Percentiles rank a stretch among this genome's conserved stretches.
Evolutionary conservation across 2,329 filamentous ascomycete genomes (phyloP).

Genomic region (Cordyceps pruinosa): DNA sequence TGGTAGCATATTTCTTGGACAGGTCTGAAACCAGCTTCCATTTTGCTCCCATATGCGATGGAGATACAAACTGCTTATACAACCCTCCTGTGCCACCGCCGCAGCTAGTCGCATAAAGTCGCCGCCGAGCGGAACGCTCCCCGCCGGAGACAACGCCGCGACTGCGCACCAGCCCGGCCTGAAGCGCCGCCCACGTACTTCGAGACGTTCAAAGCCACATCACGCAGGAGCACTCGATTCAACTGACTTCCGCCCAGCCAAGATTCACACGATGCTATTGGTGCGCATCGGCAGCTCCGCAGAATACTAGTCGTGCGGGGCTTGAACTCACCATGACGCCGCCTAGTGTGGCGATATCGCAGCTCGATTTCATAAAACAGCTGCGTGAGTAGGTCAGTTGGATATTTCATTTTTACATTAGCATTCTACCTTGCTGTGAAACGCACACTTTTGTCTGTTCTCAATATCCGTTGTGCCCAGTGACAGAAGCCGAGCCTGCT

Average conservation of each 20-base stretch:
- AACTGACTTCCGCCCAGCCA: neutral
- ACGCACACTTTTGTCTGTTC: neutral
- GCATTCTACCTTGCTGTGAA: neutral
- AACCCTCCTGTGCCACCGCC: too few relatives aligned
- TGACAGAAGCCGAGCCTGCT: neutral
- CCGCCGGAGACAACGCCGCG: neutral
- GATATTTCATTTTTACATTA: too few relatives aligned
- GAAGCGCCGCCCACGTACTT: neutral
- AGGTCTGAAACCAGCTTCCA: too few relatives aligned
- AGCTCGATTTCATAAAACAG: neutral
- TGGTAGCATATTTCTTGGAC: too few relatives aligned
- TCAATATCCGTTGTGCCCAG: neutral
- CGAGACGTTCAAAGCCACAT: neutral
- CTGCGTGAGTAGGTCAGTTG: too few relatives aligned
- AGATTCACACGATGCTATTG: slow-evolving; percentile 8
- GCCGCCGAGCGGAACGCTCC: neutral
- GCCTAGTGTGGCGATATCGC: slow-evolving; percentile 3
- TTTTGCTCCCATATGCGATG: too few relatives aligned
- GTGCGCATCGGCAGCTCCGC: slow-evolving; percentile 12
- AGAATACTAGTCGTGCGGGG: slow-evolving; percentile 1
- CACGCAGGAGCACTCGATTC: neutral
- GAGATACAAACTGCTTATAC: too few relatives aligned
- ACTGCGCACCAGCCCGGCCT: neutral
- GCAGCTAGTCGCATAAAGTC: too few relatives aligned
- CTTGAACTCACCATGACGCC: neutral